Evolutionary conservation across 805 yeast species (phyloP).

Genomic region (Starmerella potacharoeniae): DNA sequence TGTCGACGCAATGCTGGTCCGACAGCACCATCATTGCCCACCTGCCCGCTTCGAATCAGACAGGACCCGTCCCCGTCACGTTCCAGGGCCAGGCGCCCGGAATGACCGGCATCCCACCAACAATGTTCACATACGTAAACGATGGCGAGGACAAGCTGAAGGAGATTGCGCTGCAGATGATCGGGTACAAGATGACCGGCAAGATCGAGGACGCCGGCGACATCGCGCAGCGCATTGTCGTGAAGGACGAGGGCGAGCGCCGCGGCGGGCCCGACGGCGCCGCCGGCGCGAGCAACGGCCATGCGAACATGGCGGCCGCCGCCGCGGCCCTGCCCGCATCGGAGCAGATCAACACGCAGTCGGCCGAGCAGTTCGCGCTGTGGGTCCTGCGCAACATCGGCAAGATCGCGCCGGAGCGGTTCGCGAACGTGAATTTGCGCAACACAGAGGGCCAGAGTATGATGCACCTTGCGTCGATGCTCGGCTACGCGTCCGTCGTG

Average conservation of each 20-base stretch:
- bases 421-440: conserved; percentile 69
- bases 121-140: conserved; percentile 77
- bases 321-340: no score
- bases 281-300: not conserved
- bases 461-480: conserved; percentile 71
- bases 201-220: conserved; percentile 87
- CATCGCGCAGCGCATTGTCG: conserved; percentile 78
- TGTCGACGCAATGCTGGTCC: conserved; percentile 90
- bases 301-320: not conserved
- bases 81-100: conserved; percentile 40
- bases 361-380: conserved; percentile 23
- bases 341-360: conserved; percentile 11
- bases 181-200: conserved; percentile 94
- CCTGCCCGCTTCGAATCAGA: conserved; percentile 77
- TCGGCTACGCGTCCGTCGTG: conserved; percentile 55
- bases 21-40: conserved; percentile 87
- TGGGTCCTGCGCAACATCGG: conserved; percentile 22
- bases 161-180: conserved; percentile 90
- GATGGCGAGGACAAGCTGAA: conserved; percentile 91
- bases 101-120: conserved; percentile 15
- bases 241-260: not conserved
- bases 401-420: conserved; percentile 26
- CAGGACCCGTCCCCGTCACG: conserved; percentile 89
- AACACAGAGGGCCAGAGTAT: conserved; percentile 78
- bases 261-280: not conserved